Evolutionary conservation across 108 stramenopile genomes (phyloP), one percentile per base, ranked within the genome.

Genomic region (Asterionellopsis glacialis): DNA sequence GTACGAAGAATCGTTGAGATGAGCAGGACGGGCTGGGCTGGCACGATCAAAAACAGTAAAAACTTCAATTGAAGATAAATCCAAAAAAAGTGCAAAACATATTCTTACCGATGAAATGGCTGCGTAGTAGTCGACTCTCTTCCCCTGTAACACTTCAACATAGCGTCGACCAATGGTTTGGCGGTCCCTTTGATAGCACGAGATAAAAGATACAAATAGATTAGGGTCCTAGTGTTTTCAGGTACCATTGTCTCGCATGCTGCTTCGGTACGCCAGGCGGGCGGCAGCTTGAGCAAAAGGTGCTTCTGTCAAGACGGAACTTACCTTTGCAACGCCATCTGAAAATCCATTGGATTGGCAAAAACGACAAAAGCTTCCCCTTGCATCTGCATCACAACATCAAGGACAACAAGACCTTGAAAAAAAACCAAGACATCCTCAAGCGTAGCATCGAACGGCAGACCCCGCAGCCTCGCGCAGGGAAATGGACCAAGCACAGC

Each of bases 291-390:
- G n/a, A n/a, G n/a, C n/a, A n/a, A n/a, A n/a, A 44, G 43, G 43
- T 44, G 12, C 43, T 13, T 11, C 12, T 14, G 43, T 44, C 43
- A 4, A 48, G n/a, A 51, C 59, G 51, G 23, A 21, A 55, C 85
- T 81, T 58, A 87, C 89, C 89, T 72, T 64, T 89, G 89, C 41
- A 97, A 64, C 5, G 85, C 94, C 91, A 97, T 93, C 58, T 95
- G 91, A 67, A 86, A 88, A 66, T 97, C 96, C 90, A 94, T 94
- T 18, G 81, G 91, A 68, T 95, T 95, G 16, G 91, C 82, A 65
- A 97, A 94, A 14, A 97, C 69, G 40, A 97, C 94, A 68, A 90
- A 92, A 4, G 94, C 92, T 58, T 95, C 96, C 38, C 92, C 92
- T 11, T 65, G 52, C 15, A 76, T 68, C 6, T 87, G 64, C 61